Evolutionary conservation across 2,329 filamentous ascomycete species (phyloP), one percentile per base, ranked within the genome.

Genomic region (Cercospora sp.): DNA sequence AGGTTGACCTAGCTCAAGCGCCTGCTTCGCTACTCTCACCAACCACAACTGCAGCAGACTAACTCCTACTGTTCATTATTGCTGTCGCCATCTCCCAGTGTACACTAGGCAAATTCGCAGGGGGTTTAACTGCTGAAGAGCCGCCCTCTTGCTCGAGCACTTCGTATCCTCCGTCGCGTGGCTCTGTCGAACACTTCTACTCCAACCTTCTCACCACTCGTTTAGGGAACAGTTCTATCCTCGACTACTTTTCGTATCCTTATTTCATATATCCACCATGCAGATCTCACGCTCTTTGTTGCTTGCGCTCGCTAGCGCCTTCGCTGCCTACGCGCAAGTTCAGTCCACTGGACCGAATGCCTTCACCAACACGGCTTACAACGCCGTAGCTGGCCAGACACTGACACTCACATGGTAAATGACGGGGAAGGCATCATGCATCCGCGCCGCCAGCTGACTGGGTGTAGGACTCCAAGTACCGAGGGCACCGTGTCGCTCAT

Each of bases 401-500:
- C 78, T 83, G 21, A 81, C 80, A 10, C 75, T 88, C 59, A 79
- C 73, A 61, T 88, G 86, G 86, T 69, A 24, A 57, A 34, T 10
- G 61, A 30, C 40, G n/a, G 21, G 18, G 24, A 26, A 62, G 40
- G 16, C 26, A n/a, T 30, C 26, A 8, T 32, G 53, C 24, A n/a
- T 58, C 26, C 53, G 53, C 16, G 21, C 5, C 26, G 13, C 2
- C 13, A 18, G 62, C 6, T 55, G 30, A 63, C 16, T 28, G 21
- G 70, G 24, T 21, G 2, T 40, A 64, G 62, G 62, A 75, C 5
- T 82, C 67, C 84, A 6, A 84, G 81, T 58, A 85, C 84, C 66
- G 63, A 72, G 24, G 83, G 83, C 66, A 84, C 85, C 16, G 81
- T 88, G 73, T 82, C 82, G 51, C 78, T 88, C 66, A 80, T 85